These are phyloP conservation scores for Isabelozyma heimii DNA, from an alignment of 805 yeast species.

Conservation along the genomic window DNA sequence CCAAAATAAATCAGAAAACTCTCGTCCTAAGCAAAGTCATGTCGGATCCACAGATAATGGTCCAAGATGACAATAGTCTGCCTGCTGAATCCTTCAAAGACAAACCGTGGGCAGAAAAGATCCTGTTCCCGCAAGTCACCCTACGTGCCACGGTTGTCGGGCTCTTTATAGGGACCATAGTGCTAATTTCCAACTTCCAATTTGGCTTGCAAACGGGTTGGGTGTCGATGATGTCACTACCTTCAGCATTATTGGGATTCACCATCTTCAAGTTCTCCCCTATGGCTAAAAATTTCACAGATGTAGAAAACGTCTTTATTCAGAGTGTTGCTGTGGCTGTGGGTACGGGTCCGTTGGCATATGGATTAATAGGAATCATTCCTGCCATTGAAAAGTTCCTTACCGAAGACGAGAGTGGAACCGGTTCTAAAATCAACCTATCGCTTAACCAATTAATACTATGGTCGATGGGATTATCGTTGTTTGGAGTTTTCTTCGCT, in stretches of 20 bases:
- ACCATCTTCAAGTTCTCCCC: slow-evolving; percentile 70
- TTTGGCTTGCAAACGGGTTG: slow-evolving; percentile 97
- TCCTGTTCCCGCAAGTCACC: slow-evolving; percentile 63
- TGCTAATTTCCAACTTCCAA: slow-evolving; percentile 87
- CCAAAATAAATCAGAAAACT: no score
- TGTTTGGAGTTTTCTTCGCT: slow-evolving; percentile 95
- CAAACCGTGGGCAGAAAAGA: slow-evolving; percentile 45
- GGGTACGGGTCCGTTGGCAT: slow-evolving; percentile 96
- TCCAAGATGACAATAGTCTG: not conserved
- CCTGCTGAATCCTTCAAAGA: not conserved
- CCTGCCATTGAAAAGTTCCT: slow-evolving; percentile 94
- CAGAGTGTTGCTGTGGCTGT: slow-evolving; percentile 95
- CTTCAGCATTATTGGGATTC: slow-evolving; percentile 86
- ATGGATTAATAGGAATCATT: slow-evolving; percentile 90
- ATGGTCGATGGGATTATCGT: slow-evolving; percentile 87
- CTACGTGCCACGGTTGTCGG: slow-evolving; percentile 74
- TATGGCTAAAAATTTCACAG: slow-evolving; percentile 49
- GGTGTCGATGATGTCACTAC: slow-evolving; percentile 99
- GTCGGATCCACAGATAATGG: not conserved
- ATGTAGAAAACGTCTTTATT: slow-evolving; percentile 90
- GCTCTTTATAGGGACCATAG: slow-evolving; percentile 78
- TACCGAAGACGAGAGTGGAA: slow-evolving; percentile 74
- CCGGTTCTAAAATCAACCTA: slow-evolving; percentile 34
- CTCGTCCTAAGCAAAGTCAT: no score
- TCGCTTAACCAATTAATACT: slow-evolving; percentile 54